Conservation (phyloP, 2,329 filamentous ascomycete species). For the Neopestalotiopsis rosae region DNA sequence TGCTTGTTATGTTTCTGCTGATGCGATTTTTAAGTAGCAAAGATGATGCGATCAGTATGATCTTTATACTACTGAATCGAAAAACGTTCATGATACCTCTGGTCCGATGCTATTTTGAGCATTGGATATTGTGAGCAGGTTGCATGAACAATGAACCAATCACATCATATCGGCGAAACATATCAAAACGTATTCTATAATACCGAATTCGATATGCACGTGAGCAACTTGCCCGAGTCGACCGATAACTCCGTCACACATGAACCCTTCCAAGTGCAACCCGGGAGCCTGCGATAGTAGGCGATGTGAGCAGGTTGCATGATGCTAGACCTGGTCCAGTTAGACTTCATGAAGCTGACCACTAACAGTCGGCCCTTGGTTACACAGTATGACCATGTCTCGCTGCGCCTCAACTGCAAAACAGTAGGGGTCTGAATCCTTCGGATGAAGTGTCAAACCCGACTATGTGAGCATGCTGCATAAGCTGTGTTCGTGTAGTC, state of each 20-base stretch:
- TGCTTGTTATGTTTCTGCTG: slow-evolving; percentile 20
- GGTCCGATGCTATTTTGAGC: slow-evolving; percentile 24
- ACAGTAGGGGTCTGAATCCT: slow-evolving; percentile 8
- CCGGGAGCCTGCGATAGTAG: slow-evolving; percentile 12
- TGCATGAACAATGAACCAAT: slow-evolving; percentile 26
- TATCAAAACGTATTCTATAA: slow-evolving; percentile 21
- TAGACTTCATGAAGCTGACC: slow-evolving; percentile 5
- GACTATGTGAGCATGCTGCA: slow-evolving; percentile 30
- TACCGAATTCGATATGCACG: slow-evolving; percentile 23
- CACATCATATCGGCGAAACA: neutral
- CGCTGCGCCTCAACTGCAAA: slow-evolving; percentile 20
- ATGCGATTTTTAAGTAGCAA: slow-evolving; percentile 23
- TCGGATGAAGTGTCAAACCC: slow-evolving; percentile 21
- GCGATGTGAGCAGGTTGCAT: slow-evolving; percentile 42
- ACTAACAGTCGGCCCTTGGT: neutral
- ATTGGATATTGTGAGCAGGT: slow-evolving; percentile 30
- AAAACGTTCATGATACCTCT: slow-evolving; percentile 24
- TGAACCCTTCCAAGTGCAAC: slow-evolving; percentile 15
- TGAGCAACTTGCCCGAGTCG: slow-evolving; percentile 34
- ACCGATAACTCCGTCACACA: slow-evolving; percentile 11
- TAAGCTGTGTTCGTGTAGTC: slow-evolving; percentile 18
- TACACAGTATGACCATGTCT: slow-evolving; percentile 15
- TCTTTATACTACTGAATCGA: slow-evolving; percentile 32
- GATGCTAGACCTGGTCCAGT: slow-evolving; percentile 31
- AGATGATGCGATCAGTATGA: slow-evolving; percentile 19